Evolutionary conservation across 2,329 filamentous ascomycete genomes (phyloP).

Genomic region (Paraconiothyrium brasiliense): DNA sequence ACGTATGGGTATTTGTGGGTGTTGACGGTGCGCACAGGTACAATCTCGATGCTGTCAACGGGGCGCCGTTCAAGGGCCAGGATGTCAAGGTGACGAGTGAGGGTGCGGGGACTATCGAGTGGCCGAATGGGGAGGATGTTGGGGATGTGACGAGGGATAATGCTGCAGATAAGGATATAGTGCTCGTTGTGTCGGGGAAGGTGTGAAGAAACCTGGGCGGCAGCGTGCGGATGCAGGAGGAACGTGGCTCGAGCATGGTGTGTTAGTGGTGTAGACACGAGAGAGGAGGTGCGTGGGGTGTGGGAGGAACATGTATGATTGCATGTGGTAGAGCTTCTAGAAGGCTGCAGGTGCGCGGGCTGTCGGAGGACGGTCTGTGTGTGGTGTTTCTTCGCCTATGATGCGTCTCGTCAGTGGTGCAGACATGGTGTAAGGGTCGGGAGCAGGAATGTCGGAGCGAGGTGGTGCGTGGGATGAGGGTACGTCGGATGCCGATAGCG

Average conservation of each 20-base stretch:
- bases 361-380: background rate
- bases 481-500: background rate
- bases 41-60: constrained; percentile 37
- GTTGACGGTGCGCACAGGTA: constrained; percentile 24
- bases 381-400: background rate
- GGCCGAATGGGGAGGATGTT: constrained; percentile 34
- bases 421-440: background rate
- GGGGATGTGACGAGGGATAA: constrained; percentile 26
- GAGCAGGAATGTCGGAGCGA: background rate
- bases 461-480: background rate
- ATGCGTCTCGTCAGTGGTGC: background rate
- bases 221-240: background rate
- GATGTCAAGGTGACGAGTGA: constrained; percentile 30
- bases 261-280: background rate
- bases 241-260: background rate
- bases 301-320: too few relatives aligned
- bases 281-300: too few relatives aligned
- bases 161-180: constrained; percentile 31
- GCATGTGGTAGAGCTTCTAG: background rate
- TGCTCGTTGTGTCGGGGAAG: constrained; percentile 31
- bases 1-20: background rate
- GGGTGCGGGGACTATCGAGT: constrained; percentile 32
- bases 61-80: constrained; percentile 40
- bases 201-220: constrained; percentile 13
- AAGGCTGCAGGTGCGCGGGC: background rate